Conservation (phyloP, 805 yeast genomes). For the Helenozyma rhizophorensis region DNA sequence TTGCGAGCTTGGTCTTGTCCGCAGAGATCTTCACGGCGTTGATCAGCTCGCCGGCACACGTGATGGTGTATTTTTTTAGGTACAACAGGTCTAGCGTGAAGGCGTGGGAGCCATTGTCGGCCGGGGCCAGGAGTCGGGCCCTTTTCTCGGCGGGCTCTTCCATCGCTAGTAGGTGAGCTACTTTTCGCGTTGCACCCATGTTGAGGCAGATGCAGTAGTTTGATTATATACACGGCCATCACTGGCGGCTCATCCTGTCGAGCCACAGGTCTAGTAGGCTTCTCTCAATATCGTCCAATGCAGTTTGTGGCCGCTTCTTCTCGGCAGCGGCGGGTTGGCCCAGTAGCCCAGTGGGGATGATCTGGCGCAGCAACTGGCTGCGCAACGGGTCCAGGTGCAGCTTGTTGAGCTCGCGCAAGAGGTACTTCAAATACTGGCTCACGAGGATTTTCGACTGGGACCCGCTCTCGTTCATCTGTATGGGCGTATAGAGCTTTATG, state of each 20-base stretch:
- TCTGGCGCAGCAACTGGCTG: conserved; percentile 24
- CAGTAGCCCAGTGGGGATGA: conserved; percentile 30
- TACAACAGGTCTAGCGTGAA: conserved; percentile 9
- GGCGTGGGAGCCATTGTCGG: not conserved
- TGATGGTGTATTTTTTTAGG: conserved; percentile 8
- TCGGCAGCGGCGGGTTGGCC: conserved; percentile 1
- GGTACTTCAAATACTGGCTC: conserved; percentile 36
- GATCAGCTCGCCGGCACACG: conserved; percentile 8
- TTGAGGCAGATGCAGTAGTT: too few species aligned
- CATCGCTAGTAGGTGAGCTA: too few species aligned
- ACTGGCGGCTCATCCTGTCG: conserved; percentile 20
- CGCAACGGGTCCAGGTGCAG: conserved; percentile 5
- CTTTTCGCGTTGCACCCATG: too few species aligned
- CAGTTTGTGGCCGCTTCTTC: conserved; percentile 3
- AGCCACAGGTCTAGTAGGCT: conserved; percentile 41
- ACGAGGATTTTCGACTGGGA: conserved; percentile 25
- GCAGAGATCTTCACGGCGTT: conserved; percentile 60
- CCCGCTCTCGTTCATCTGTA: conserved; percentile 16
- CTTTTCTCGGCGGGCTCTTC: conserved; percentile 5
- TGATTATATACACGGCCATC: too few species aligned
- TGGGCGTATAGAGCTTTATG: conserved; percentile 18
- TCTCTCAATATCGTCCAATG: conserved; percentile 36
- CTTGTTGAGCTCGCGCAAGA: conserved; percentile 34
- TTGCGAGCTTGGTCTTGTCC: conserved; percentile 53
- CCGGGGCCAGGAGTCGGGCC: not conserved